These are phyloP conservation scores for Teunomyces aglyptinius DNA, from an alignment of 805 yeast genomes.

Conservation along the genomic window DNA sequence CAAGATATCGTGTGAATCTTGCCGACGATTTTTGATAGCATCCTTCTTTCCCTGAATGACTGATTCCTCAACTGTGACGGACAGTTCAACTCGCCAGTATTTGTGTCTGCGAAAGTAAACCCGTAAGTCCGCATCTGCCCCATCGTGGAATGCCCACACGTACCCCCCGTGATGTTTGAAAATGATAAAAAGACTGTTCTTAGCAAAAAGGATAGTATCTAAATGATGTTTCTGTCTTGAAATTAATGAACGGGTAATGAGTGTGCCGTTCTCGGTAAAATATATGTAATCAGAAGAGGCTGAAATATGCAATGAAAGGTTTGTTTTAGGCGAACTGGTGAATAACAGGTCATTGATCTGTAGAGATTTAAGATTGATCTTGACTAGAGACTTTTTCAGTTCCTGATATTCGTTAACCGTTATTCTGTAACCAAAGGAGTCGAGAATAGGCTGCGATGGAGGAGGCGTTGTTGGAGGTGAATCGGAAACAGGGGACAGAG, in stretches of 20 bases:
- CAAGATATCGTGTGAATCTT: background rate
- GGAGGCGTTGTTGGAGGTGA: background rate
- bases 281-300: slow-evolving; percentile 3
- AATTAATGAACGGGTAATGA: slow-evolving; percentile 4
- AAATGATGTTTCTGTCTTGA: slow-evolving; percentile 4
- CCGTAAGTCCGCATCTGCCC: slow-evolving; percentile 6
- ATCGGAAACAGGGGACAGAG: background rate
- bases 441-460: background rate
- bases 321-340: background rate
- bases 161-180: slow-evolving; percentile 8
- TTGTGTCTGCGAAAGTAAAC: slow-evolving; percentile 7
- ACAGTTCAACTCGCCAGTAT: slow-evolving; percentile 3
- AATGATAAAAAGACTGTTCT: slow-evolving; percentile 6
- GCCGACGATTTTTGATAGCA: background rate
- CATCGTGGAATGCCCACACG: slow-evolving; percentile 7
- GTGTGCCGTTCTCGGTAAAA: slow-evolving; percentile 5
- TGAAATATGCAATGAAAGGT: slow-evolving; percentile 3
- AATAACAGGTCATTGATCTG: background rate
- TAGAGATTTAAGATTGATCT: background rate
- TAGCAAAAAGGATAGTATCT: slow-evolving; percentile 7
- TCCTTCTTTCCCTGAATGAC: background rate
- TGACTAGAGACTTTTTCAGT: background rate
- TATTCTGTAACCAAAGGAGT: background rate
- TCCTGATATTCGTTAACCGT: background rate
- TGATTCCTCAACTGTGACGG: slow-evolving; percentile 1